phyloP scores from a whole-genome alignment of 2,329 filamentous ascomycete genomes.

The Colletotrichum shisoi region DNA sequence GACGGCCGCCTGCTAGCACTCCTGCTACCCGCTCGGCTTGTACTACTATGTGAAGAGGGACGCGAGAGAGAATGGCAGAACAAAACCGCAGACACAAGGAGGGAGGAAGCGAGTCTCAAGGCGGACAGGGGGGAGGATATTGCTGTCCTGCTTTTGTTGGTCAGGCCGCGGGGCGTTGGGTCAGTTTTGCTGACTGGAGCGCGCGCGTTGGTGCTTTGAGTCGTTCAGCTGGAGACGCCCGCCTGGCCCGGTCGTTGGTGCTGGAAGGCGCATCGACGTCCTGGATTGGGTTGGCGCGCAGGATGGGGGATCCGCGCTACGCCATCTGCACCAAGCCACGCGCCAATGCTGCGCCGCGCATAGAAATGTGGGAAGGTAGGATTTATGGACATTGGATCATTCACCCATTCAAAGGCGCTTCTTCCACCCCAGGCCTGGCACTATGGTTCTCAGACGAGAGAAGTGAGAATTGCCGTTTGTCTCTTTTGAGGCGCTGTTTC shows the following conservation, averaged over 20 bases:
- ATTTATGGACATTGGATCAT: neutral
- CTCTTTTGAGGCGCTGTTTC: neutral
- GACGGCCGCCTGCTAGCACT: neutral
- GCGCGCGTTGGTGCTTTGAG: constrained; percentile 6
- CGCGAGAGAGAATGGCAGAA: neutral
- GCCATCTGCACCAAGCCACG: constrained; percentile 35
- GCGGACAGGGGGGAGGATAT: neutral
- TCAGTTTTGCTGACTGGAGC: constrained; percentile 26
- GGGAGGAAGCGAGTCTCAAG: neutral
- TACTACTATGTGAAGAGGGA: neutral
- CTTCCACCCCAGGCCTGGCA: no score
- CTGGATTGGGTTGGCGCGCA: constrained; percentile 1
- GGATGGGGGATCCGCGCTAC: constrained; percentile 26
- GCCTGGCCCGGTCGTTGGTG: neutral
- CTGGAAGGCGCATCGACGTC: neutral
- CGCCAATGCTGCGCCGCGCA: constrained; percentile 32
- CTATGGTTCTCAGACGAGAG: no score
- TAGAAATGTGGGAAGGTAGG: constrained; percentile 30
- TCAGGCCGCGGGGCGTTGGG: constrained; percentile 13
- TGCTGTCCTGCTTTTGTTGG: constrained; percentile 21
- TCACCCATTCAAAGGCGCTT: no score
- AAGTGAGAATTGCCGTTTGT: no score
- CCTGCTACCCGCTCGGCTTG: neutral
- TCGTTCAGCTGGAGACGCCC: constrained; percentile 25
- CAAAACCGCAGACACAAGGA: neutral